phyloP scores from a whole-genome alignment of 2,329 filamentous ascomycete genomes.

The Coniochaeta hoffmannii region DNA sequence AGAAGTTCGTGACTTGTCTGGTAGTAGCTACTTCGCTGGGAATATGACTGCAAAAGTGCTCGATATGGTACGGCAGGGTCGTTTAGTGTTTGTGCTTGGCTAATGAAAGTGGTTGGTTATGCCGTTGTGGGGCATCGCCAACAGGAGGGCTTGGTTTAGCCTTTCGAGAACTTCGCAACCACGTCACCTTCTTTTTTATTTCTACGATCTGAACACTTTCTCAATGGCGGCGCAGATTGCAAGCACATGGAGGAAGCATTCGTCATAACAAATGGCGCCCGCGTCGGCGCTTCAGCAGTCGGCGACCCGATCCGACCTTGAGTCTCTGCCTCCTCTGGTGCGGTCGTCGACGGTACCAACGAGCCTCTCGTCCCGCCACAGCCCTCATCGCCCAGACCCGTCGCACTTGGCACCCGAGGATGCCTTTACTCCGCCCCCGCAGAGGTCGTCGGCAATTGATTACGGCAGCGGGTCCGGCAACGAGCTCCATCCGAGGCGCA shows the following conservation, averaged over 20 bases:
- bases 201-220: neutral
- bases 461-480: slow-evolving; percentile 23
- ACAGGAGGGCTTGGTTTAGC: too few species aligned
- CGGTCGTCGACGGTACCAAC: slow-evolving; percentile 33
- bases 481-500: slow-evolving; percentile 28
- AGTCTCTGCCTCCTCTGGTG: slow-evolving; percentile 22
- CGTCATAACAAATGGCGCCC: slow-evolving; percentile 17
- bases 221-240: neutral
- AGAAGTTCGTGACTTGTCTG: too few species aligned
- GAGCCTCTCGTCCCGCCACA: slow-evolving; percentile 16
- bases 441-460: slow-evolving; percentile 37
- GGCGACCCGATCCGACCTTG: slow-evolving; percentile 18
- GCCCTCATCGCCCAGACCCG: slow-evolving; percentile 41
- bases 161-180: too few species aligned
- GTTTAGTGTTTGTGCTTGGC: too few species aligned
- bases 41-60: too few species aligned
- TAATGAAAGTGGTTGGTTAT: too few species aligned
- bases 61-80: too few species aligned
- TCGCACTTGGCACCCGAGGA: slow-evolving; percentile 76
- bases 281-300: slow-evolving; percentile 20
- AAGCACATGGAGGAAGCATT: neutral
- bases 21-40: too few species aligned
- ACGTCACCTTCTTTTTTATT: neutral
- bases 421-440: slow-evolving; percentile 62
- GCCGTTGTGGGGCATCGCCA: too few species aligned